These are phyloP conservation scores for Austropuccinia psidii DNA, from an alignment of 1,284 basidiomycete species.

Conservation along the genomic window DNA sequence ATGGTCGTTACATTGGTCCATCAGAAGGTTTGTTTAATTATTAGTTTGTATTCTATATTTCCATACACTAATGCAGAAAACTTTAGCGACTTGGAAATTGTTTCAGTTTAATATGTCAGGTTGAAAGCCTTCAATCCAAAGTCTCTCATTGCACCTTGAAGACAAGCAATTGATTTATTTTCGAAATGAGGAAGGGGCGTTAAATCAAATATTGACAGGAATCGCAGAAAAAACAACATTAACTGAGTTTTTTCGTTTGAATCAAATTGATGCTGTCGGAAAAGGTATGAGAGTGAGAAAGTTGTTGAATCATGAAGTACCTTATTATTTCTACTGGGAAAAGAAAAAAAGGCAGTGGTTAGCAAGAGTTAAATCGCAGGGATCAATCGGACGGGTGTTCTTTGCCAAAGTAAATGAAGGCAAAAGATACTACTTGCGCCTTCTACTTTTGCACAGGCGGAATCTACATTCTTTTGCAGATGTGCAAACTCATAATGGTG, in stretches of 20 bases:
- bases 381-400: slow-evolving; percentile 45
- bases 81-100: slow-evolving; percentile 40
- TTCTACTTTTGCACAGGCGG: neutral
- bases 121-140: neutral
- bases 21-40: neutral
- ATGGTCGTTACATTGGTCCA: neutral
- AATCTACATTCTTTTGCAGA: neutral
- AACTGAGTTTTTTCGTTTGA: slow-evolving; percentile 3
- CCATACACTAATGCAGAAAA: slow-evolving; percentile 35
- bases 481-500: neutral
- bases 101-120: neutral
- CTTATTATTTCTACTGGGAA: neutral
- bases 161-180: neutral
- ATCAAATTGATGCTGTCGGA: neutral
- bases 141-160: neutral
- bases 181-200: neutral
- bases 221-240: neutral
- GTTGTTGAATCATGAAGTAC: neutral
- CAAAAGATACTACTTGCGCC: slow-evolving; percentile 49
- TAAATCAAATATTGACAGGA: neutral
- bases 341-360: neutral
- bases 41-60: slow-evolving; percentile 40
- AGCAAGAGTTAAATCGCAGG: neutral
- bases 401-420: slow-evolving; percentile 48
- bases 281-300: neutral